Evolutionary conservation across 345 rosid genomes (phyloP).

Genomic region (Euphorbia tirucalli): DNA sequence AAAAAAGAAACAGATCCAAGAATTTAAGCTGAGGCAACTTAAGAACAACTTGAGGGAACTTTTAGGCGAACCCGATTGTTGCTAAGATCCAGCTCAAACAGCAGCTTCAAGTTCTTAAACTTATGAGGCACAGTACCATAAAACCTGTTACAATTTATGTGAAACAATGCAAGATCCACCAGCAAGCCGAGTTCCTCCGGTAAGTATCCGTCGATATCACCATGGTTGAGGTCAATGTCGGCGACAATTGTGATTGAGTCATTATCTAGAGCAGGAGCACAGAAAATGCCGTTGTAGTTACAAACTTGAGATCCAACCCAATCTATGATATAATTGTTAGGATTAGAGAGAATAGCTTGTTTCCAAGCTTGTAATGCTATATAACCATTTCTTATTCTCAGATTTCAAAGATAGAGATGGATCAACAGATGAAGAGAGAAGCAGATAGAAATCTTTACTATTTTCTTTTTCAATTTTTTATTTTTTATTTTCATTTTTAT

Average conservation of each 20-base stretch:
- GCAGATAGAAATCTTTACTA: no score
- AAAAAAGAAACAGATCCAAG: constrained; percentile 26
- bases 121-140: constrained; percentile 22
- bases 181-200: constrained; percentile 28
- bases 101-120: constrained; percentile 10
- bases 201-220: constrained; percentile 26
- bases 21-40: constrained; percentile 16
- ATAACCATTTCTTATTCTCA: constrained; percentile 21
- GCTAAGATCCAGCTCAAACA: constrained; percentile 30
- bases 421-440: no score
- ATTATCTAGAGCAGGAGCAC: constrained; percentile 22
- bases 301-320: constrained; percentile 29
- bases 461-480: no score
- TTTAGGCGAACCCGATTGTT: constrained; percentile 26
- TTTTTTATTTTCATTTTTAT: no score
- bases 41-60: constrained; percentile 21
- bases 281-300: constrained; percentile 13
- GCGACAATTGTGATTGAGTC: constrained; percentile 13
- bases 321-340: constrained; percentile 11
- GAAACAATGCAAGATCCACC: constrained; percentile 27
- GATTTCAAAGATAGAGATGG: constrained; percentile 18
- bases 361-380: constrained; percentile 31
- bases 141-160: constrained; percentile 30
- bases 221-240: constrained; percentile 32
- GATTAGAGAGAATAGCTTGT: constrained; percentile 24